Conservation (phyloP, 768 basidiomycete species). For the Termitomyces sp. region DNA sequence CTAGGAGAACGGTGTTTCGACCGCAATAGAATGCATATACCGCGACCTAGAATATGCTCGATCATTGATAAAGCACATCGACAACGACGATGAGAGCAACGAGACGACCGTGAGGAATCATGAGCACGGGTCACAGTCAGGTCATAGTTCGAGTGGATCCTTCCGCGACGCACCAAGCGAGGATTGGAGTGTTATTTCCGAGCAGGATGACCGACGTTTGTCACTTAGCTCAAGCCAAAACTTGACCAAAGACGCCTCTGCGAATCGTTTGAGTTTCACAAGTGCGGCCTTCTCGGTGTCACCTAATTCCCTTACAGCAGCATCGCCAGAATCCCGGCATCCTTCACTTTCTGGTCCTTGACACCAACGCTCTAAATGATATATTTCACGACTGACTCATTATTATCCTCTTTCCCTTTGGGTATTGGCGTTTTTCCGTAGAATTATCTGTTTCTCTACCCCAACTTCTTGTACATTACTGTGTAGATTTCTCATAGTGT, state of each 20-base stretch:
- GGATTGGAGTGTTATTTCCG: constrained; percentile 87
- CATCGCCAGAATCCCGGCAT: constrained; percentile 33
- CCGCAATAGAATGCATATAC: constrained; percentile 93
- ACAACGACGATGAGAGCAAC: constrained; percentile 26
- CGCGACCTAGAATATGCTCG: constrained; percentile 94
- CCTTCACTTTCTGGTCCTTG: constrained; percentile 30
- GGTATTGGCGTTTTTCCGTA: constrained; percentile 17
- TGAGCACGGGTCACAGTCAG: constrained; percentile 33
- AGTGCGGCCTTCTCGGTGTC: constrained; percentile 58
- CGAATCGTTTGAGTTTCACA: constrained; percentile 59
- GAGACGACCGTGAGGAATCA: constrained; percentile 32
- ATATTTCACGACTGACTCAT: not conserved
- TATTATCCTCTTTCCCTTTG: not conserved
- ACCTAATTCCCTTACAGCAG: constrained; percentile 44
- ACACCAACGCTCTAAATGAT: not conserved
- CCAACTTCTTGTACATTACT: constrained; percentile 11
- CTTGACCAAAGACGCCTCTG: constrained; percentile 26
- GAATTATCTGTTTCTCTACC: constrained; percentile 6
- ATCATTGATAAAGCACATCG: constrained; percentile 67
- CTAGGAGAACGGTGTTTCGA: constrained; percentile 92
- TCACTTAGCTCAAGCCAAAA: constrained; percentile 49
- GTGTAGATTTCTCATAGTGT: constrained; percentile 33
- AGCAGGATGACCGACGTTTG: constrained; percentile 56
- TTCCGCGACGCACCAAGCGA: constrained; percentile 56
- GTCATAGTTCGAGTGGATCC: constrained; percentile 53